Base-by-base conservation (phyloP, 179 eudicot genomes). In the Carnegiea gigantea region DNA sequence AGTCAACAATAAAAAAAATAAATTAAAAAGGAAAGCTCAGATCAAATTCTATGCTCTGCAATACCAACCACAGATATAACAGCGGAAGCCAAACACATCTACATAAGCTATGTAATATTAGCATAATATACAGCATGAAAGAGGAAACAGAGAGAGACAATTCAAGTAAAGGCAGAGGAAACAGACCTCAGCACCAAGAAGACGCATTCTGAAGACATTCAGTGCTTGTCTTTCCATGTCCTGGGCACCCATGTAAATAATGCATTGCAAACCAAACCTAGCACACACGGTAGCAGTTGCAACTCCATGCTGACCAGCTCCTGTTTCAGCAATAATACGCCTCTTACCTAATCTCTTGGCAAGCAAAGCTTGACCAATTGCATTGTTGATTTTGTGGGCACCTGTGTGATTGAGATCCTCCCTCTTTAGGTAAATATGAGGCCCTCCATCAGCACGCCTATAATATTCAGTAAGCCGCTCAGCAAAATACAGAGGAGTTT, bases 221-320 rank as follows among this genome's bases (percentile, higher is more conserved):
- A 90, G 82, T 9, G 97, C 60, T 76, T 92, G 95, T 81, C 97
- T 89, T 79, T 89, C 90, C 92, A 92, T 89, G 82, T 95, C 98
- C 38, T 81, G 82, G 49, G 84, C 84, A 44, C 97, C 98, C 95
- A 95, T 93, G 71, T 88, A 86, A 20, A 95, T 83, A 11, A 85
- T 90, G 73, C 98, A 95, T 24, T 90, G 84, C 86, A 95, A 78
- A 11, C 84, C 87, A 54, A 92, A 89, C 70, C 91, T 87, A 36
- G 98, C 98, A 82, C 98, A 95, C 44, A 90, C 95, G 1, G 97
- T 91, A 5, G 98, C 98, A 1, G 97, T 91, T 20, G 98, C 98
- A 30, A 95, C 92, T 14, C 98, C 98, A 78, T 95, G 98, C 84
- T 92, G 97, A 33, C 98, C 98, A n/a, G 95, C 97, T 38, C 98